Evolutionary conservation across 176 grass and related monocot genomes (phyloP), one percentile per base, ranked within the genome.

Genomic region (Chloris gayana): DNA sequence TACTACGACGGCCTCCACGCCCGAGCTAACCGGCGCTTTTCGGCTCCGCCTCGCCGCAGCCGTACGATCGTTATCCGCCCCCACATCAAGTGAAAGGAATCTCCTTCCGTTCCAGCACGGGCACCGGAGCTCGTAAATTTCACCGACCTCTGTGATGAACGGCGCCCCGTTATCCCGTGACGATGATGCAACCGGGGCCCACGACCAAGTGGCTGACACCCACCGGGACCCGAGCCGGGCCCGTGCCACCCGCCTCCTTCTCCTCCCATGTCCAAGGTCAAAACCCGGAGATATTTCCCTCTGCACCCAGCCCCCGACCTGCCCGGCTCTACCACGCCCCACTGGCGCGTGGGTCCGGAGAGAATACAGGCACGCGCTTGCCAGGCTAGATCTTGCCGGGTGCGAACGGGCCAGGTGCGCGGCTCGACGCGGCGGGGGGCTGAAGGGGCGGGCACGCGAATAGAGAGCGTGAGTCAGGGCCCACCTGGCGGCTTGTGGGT

Each of bases 391-490:
- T 37, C 58, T 25, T 53, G 15, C 61, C 53, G 77, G 70, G 32
- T 44, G 49, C 60, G 59, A 72, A 37, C 78, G 56, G 76, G 62
- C 44, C 37, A 64, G 83, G 67, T 51, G 44, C 56, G 83, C 18
- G 14, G 0, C 12, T 19, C 14, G 69, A 60, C 18, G 67, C 39
- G 75, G 35, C 29, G 32, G 25, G 24, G n/a, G 24, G n/a, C 7
- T 57, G 53, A 57, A 57, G 53, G 53, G 5, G 53, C 53, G 37
- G 77, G 87, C 87, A 82, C 82, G 82, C 87, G 77, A 81, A 82
- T 3, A 71, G 53, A 85, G 81, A 19, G 5, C 1, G 9, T 0
- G 37, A 3, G 7, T 2, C 6, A 0, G 61, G 80, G 18, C 74
- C 80, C 80, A 83, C 81, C 2, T 62, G 82, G 60, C 78, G 59